A percentile compares a stretch with the other conserved stretches of the same genome.
phyloP scores from a whole-genome alignment of 2,329 filamentous ascomycete genomes.

The Arachnomyces sp. region DNA sequence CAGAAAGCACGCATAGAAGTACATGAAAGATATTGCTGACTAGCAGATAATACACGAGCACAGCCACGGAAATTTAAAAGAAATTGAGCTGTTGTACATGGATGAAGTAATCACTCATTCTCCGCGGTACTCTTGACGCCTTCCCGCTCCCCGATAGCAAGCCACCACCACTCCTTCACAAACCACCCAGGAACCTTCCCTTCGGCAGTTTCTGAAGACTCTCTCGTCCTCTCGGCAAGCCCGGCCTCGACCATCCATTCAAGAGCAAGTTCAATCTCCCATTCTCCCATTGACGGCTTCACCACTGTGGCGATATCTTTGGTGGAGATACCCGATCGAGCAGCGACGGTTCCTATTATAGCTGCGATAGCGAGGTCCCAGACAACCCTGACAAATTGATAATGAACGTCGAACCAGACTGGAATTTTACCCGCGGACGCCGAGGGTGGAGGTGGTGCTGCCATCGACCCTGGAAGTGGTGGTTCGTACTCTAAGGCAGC shows the following conservation, averaged over 20 bases:
- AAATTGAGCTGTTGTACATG: no score
- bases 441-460: neutral
- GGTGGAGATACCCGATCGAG: slow-evolving; percentile 33
- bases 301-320: slow-evolving; percentile 29
- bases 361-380: slow-evolving; percentile 39
- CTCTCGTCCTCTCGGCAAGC: slow-evolving; percentile 13
- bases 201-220: slow-evolving; percentile 16
- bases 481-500: slow-evolving; percentile 1
- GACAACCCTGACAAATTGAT: slow-evolving; percentile 24
- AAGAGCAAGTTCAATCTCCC: slow-evolving; percentile 36
- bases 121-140: no score
- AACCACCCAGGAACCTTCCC: slow-evolving; percentile 21
- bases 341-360: slow-evolving; percentile 34
- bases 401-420: slow-evolving; percentile 44
- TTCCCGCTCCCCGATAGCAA: slow-evolving; percentile 18
- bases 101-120: no score
- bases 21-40: no score
- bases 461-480: neutral
- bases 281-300: slow-evolving; percentile 31
- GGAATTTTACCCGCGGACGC: slow-evolving; percentile 29
- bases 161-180: slow-evolving; percentile 37
- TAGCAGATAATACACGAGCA: no score
- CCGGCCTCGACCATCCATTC: slow-evolving; percentile 32
- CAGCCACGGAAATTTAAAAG: no score
- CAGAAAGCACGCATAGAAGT: no score